Evolutionary conservation across 2,329 filamentous ascomycete species (phyloP).

Genomic region (Colletotrichum endophyticum): DNA sequence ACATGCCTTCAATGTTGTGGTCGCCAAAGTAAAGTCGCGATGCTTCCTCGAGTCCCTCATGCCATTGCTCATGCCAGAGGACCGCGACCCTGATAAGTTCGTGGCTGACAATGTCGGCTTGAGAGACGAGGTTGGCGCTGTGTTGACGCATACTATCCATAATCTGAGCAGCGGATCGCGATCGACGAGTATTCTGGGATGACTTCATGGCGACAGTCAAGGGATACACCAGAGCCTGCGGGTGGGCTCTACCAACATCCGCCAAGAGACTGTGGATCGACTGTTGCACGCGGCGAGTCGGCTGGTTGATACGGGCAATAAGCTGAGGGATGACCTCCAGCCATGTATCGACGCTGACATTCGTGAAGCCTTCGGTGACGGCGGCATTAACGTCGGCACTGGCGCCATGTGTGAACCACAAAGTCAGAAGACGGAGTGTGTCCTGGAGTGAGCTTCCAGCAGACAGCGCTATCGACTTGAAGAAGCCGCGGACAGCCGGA

Average conservation of each 20-base stretch:
- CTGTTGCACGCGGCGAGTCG: conserved; percentile 84
- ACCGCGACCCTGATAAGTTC: conserved; percentile 97
- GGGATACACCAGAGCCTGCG: conserved; percentile 95
- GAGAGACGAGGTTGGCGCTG: conserved; percentile 88
- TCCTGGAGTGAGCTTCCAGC: conserved; percentile 94
- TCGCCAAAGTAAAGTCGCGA: conserved; percentile 97
- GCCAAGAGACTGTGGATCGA: conserved; percentile 91
- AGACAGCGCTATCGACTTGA: conserved; percentile 93
- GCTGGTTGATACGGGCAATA: conserved; percentile 96
- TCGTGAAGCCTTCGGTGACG: conserved; percentile 88
- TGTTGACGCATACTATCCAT: conserved; percentile 99
- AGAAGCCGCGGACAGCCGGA: conserved; percentile 93
- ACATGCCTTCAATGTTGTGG: conserved; percentile 98
- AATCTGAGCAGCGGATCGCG: conserved; percentile 86
- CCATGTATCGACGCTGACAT: conserved; percentile 97
- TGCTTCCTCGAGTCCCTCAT: conserved; percentile 96
- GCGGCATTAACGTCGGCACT: conserved; percentile 85
- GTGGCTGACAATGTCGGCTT: conserved; percentile 93
- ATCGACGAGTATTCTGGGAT: conserved; percentile 77
- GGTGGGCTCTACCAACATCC: conserved; percentile 92
- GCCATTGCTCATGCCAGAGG: conserved; percentile 98
- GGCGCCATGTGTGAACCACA: conserved; percentile 96
- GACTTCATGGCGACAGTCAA: conserved; percentile 99
- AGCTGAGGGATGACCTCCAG: conserved; percentile 97
- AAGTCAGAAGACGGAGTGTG: conserved; percentile 85